Evolutionary conservation across 2,329 filamentous ascomycete genomes (phyloP).

Genomic region (Coniochaeta hoffmannii): DNA sequence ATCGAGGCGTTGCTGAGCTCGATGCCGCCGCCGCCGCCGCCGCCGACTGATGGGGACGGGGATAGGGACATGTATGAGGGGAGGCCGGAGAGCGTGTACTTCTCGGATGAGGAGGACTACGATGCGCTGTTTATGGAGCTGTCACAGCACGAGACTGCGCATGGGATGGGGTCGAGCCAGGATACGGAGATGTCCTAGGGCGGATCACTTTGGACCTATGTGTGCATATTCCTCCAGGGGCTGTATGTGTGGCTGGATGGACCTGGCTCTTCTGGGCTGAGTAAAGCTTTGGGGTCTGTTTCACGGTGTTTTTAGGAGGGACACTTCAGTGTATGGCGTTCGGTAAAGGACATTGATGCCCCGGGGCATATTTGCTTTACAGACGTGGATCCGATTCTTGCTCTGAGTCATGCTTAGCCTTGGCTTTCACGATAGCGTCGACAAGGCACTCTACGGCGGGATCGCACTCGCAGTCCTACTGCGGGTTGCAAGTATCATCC

Average conservation of each 20-base stretch:
- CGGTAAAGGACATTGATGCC: neutral
- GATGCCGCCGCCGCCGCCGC: conserved; percentile 29
- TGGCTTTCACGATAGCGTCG: too few species aligned
- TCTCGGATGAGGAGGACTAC: conserved; percentile 53
- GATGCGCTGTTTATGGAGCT: conserved; percentile 61
- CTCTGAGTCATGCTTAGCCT: too few species aligned
- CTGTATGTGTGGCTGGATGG: neutral
- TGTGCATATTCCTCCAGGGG: neutral
- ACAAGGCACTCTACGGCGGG: neutral
- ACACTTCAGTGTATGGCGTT: neutral
- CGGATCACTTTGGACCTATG: neutral
- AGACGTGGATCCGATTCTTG: neutral
- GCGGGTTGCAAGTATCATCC: conserved; percentile 56
- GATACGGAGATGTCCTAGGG: conserved; percentile 32
- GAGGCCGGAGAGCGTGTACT: conserved; percentile 24
- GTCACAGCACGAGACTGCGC: conserved; percentile 34
- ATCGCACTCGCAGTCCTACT: conserved; percentile 31
- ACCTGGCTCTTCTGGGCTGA: neutral
- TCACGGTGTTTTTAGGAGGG: neutral
- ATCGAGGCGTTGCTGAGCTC: conserved; percentile 49
- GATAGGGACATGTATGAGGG: neutral
- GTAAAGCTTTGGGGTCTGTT: neutral
- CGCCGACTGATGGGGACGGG: neutral
- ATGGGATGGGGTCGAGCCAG: neutral
- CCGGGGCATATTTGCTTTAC: conserved; percentile 4